Conservation (phyloP, 441 rosid genomes). For the Rhodomyrtus psidioides region DNA sequence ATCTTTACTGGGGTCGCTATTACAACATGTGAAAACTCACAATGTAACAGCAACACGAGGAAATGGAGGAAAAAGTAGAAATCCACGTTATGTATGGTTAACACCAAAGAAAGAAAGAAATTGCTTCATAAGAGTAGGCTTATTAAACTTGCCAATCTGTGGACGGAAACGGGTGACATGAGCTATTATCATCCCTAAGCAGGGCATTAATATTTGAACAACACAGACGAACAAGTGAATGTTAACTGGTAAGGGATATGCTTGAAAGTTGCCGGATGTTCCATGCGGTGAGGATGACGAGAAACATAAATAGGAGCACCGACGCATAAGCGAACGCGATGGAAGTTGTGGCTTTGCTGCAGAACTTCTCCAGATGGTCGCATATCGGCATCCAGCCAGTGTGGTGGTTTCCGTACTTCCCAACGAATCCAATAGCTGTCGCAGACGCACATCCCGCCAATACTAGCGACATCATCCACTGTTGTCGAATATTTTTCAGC, state of each 20-base stretch:
- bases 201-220: not conserved
- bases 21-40: not conserved
- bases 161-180: not conserved
- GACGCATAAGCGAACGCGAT: conserved; percentile 21
- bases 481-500: not conserved
- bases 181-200: not conserved
- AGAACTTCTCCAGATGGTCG: conserved; percentile 27
- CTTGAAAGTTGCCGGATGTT: not conserved
- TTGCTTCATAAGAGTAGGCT: not conserved
- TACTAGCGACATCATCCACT: conserved; percentile 13
- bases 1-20: not conserved
- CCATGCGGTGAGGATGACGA: conserved; percentile 36
- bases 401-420: conserved; percentile 41
- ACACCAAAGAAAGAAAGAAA: not conserved
- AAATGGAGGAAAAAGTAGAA: not conserved
- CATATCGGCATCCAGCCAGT: conserved; percentile 71
- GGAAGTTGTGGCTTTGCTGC: conserved; percentile 26
- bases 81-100: not conserved
- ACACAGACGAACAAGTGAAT: not conserved
- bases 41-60: not conserved
- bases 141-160: not conserved
- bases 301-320: conserved; percentile 21
- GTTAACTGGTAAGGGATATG: not conserved
- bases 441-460: conserved; percentile 39
- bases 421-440: conserved; percentile 38